These are phyloP conservation scores for Gilbertella persicaria DNA, from an alignment of 371 early-diverging fungal species.

Conservation along the genomic window DNA sequence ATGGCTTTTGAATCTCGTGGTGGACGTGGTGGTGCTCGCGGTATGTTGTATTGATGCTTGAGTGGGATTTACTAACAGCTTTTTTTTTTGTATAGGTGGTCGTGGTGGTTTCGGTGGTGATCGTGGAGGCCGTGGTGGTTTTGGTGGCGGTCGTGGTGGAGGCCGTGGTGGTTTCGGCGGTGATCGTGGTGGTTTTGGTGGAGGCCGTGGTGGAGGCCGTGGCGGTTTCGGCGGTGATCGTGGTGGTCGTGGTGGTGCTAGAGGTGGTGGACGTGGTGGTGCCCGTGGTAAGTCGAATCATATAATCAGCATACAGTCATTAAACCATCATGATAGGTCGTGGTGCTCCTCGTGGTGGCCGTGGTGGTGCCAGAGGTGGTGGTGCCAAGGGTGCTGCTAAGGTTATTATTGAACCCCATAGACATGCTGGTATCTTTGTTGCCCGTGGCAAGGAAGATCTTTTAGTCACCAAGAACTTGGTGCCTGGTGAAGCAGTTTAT, in stretches of 20 bases:
- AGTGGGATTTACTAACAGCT: constrained; percentile 17
- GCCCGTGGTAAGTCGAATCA: too few relatives aligned
- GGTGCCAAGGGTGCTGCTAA: constrained; percentile 89
- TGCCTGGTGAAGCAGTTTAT: constrained; percentile 98
- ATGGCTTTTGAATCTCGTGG: constrained; percentile 18
- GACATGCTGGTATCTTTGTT: constrained; percentile 97
- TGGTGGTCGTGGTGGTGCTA: neutral
- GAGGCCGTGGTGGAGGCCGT: constrained; percentile 28
- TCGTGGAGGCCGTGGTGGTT: constrained; percentile 54
- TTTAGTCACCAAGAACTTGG: constrained; percentile 98
- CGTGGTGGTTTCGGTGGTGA: constrained; percentile 51
- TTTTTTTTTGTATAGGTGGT: constrained; percentile 18
- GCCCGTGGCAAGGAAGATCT: constrained; percentile 99
- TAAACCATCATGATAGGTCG: too few relatives aligned
- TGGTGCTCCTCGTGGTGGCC: neutral
- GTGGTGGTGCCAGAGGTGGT: constrained; percentile 30
- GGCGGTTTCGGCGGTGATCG: constrained; percentile 38
- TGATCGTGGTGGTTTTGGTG: constrained; percentile 51
- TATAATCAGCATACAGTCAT: too few relatives aligned
- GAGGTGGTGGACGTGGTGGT: constrained; percentile 26
- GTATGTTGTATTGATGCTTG: constrained; percentile 12
- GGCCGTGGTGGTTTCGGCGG: constrained; percentile 51
- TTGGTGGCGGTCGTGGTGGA: constrained; percentile 39
- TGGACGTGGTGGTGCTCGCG: constrained; percentile 18
- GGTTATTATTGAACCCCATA: constrained; percentile 97